Conservation (phyloP, 768 basidiomycete species). For the Boletus rubropictus region DNA sequence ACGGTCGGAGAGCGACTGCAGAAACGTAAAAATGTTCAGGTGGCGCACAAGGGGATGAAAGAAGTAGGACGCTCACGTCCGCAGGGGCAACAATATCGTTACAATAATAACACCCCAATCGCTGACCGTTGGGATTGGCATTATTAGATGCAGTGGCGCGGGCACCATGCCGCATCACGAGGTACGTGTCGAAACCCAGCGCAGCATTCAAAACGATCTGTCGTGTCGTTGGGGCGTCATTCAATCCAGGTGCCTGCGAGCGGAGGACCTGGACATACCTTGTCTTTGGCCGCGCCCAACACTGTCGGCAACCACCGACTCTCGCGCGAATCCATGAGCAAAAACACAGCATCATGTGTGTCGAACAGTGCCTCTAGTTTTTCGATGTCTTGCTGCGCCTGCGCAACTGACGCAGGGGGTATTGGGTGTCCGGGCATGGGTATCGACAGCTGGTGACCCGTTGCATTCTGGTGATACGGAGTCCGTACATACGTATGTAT, state of each 20-base stretch:
- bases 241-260: background rate
- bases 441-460: conserved; percentile 71
- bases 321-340: conserved; percentile 98
- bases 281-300: conserved; percentile 75
- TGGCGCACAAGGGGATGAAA: background rate
- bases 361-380: conserved; percentile 74
- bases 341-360: conserved; percentile 83
- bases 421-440: conserved; percentile 99
- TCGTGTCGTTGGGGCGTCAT: background rate
- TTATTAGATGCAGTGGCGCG: conserved; percentile 33
- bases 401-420: conserved; percentile 48
- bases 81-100: conserved; percentile 96
- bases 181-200: conserved; percentile 90
- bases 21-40: background rate
- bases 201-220: conserved; percentile 93
- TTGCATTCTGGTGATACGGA: conserved; percentile 57
- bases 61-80: conserved; percentile 52
- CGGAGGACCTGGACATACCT: conserved; percentile 43
- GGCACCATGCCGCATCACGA: conserved; percentile 94
- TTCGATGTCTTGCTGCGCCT: conserved; percentile 61
- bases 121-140: conserved; percentile 21
- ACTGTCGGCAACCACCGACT: conserved; percentile 95
- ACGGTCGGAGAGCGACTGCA: conserved; percentile 70
- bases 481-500: background rate
- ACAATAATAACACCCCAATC: conserved; percentile 94